A percentile compares a stretch with the other conserved stretches of the same genome.
Conservation (phyloP, 768 basidiomycete species). For the Hericium coralloides region DNA sequence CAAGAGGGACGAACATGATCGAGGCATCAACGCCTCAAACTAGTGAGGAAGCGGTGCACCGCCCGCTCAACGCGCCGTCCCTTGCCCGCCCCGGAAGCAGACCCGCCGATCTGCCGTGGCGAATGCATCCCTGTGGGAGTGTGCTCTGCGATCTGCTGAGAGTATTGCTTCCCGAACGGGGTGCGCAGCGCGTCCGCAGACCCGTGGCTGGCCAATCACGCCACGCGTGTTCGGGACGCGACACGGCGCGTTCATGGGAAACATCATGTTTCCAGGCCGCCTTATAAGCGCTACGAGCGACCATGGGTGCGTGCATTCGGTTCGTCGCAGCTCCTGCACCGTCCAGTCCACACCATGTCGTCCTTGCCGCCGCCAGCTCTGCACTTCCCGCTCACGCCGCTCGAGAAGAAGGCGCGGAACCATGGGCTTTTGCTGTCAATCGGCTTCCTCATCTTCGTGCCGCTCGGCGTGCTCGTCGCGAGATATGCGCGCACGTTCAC, state of each 20-base stretch:
- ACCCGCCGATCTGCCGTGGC: no score
- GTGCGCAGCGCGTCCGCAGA: not conserved
- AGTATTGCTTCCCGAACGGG: not conserved
- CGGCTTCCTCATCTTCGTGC: conserved; percentile 18
- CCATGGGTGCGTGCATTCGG: not conserved
- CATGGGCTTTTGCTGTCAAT: conserved; percentile 17
- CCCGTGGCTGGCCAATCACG: not conserved
- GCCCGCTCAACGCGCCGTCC: no score
- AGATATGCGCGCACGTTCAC: conserved; percentile 17
- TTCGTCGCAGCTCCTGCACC: not conserved
- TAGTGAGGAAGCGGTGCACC: no score
- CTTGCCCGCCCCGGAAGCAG: no score
- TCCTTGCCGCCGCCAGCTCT: not conserved
- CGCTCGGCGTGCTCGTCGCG: conserved; percentile 17
- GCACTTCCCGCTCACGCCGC: conserved; percentile 4
- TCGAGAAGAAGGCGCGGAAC: conserved; percentile 5
- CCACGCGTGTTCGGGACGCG: not conserved
- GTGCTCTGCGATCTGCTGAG: not conserved
- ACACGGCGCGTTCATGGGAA: not conserved
- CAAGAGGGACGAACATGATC: no score
- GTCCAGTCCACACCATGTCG: not conserved
- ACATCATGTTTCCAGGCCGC: not conserved
- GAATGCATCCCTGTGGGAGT: no score
- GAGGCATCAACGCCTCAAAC: no score
- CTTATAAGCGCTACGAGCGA: not conserved